Conservation (phyloP, 352 stramenopile genomes). For the Thalassiosira sp. region DNA sequence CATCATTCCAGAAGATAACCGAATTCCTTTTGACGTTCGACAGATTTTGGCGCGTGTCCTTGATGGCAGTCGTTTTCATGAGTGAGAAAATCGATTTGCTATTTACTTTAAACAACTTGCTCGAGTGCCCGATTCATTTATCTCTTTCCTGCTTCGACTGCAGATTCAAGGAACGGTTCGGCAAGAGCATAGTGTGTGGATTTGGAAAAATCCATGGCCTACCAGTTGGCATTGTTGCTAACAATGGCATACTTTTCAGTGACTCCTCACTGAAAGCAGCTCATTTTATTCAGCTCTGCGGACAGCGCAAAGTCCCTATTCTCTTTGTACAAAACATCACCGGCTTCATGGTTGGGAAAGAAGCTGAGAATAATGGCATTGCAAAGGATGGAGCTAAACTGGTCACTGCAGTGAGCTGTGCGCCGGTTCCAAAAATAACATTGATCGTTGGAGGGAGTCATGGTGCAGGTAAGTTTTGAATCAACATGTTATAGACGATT, state of each 20-base stretch:
- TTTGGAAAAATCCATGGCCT: constrained; percentile 95
- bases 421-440: constrained; percentile 96
- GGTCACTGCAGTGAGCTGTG: constrained; percentile 92
- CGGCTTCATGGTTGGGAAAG: constrained; percentile 96
- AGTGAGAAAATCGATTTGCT: constrained; percentile 63
- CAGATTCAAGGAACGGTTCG: constrained; percentile 94
- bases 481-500: constrained; percentile 55
- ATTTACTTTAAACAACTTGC: neutral
- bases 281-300: constrained; percentile 98
- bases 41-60: constrained; percentile 95
- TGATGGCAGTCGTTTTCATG: constrained; percentile 94
- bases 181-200: constrained; percentile 94
- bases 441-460: constrained; percentile 96
- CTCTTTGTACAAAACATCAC: constrained; percentile 99
- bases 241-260: constrained; percentile 94
- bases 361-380: constrained; percentile 96
- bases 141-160: neutral
- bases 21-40: constrained; percentile 94
- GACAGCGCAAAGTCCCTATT: constrained; percentile 93
- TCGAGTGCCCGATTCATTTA: neutral
- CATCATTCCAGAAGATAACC: constrained; percentile 91
- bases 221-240: constrained; percentile 95
- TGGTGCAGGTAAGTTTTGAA: constrained; percentile 92
- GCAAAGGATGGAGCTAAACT: constrained; percentile 96
- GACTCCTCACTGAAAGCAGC: constrained; percentile 88